Evolutionary conservation across 495 filamentous ascomycete species (phyloP).

Genomic region (Aspergillus sparsus): DNA sequence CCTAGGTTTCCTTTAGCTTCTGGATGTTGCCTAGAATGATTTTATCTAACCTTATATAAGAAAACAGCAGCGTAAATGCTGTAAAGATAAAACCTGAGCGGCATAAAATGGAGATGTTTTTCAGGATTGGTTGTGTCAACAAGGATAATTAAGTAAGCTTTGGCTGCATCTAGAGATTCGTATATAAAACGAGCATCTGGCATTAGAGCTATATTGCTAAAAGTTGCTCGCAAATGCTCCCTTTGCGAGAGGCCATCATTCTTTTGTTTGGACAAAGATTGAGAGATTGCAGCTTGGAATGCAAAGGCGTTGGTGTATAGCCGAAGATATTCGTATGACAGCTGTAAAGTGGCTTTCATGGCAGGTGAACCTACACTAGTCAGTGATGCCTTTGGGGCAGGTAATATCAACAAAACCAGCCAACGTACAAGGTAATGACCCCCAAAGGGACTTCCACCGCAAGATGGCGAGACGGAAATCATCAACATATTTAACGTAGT

Average conservation of each 20-base stretch:
- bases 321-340: slow-evolving; percentile 64
- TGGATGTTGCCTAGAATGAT: not conserved
- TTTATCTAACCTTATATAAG: slow-evolving; percentile 49
- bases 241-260: slow-evolving; percentile 38
- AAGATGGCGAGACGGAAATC: slow-evolving; percentile 63
- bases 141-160: slow-evolving; percentile 57
- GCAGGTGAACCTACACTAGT: slow-evolving; percentile 51
- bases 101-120: slow-evolving; percentile 60
- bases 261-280: slow-evolving; percentile 50
- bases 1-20: slow-evolving; percentile 26
- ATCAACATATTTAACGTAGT: slow-evolving; percentile 68
- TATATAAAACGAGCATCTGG: slow-evolving; percentile 65
- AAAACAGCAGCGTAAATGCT: slow-evolving; percentile 59
- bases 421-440: slow-evolving; percentile 53
- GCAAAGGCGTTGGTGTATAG: slow-evolving; percentile 69
- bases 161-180: slow-evolving; percentile 63
- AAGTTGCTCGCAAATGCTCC: slow-evolving; percentile 47
- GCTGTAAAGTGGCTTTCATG: slow-evolving; percentile 57
- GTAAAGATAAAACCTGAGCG: slow-evolving; percentile 60
- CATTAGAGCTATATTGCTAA: slow-evolving; percentile 56
- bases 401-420: not conserved
- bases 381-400: not conserved
- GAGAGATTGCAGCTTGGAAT: slow-evolving; percentile 65
- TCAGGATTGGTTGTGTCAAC: slow-evolving; percentile 56
- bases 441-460: slow-evolving; percentile 65